Base-by-base conservation (phyloP, 495 filamentous ascomycete genomes). In the Geopyxis carbonaria region DNA sequence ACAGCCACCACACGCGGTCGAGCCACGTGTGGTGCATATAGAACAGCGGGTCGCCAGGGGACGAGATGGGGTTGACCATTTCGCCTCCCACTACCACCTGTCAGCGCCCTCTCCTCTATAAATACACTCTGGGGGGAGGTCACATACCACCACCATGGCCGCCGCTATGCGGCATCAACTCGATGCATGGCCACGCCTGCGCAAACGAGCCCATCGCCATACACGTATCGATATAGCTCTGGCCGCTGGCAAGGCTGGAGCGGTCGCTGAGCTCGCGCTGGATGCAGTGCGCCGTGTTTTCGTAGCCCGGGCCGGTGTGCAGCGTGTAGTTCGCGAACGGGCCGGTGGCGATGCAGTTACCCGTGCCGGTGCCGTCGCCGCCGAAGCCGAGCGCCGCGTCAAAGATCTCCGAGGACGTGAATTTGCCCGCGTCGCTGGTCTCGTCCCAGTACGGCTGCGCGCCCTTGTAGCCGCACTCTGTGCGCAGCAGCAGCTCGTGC, bases 1-100 rank as follows among this genome's bases (percentile, higher is more conserved):
- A 70, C 4, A 51, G 36, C 51, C 57, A 57, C 65, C 66, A 70
- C 13, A 69, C 9, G 2, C 61, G 59, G 45, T 70, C 67, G 2
- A 70, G 47, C 50, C 61, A 64, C 1, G 53, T 55, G 45, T 70
- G 66, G 44, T 70, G 67, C 15, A 70, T 49, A 39, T 62, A 64
- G 32, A 70, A 70, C 0, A 63, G 43, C 2, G 67, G 67, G 34
- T 70, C 67, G 39, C 43, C 39, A 23, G 44, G 48, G 27, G 38
- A 10, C 11, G 39, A 13, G 11, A 11, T 18, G 27, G 38, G 38
- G 19, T 41, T 24, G 8, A 24, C 20, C 9, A 43, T 43, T 6
- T 38, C 39, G 28, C 35, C 29, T 15, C 33, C 27, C 22, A 46
- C 3, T n/a, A n/a, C n/a, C n/a, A n/a, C n/a, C n/a, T 1, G 16